Evolutionary conservation across 1,284 basidiomycete species (phyloP), one percentile per base, ranked within the genome.

Genomic region (Microbotryomycetes sp.): DNA sequence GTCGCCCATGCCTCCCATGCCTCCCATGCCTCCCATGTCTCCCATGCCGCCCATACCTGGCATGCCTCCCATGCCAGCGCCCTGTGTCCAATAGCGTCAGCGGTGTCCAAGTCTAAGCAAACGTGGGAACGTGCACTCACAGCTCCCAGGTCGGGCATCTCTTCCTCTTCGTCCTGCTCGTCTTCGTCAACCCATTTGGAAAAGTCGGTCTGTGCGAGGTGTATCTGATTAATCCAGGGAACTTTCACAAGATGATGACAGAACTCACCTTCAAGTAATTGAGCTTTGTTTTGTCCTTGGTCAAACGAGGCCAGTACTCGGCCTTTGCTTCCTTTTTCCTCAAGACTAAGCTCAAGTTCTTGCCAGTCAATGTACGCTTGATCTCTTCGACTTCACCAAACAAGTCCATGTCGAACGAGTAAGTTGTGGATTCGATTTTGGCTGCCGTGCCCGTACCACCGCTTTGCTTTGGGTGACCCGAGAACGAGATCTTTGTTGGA

Each of bases 291-390:
- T 91, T 92, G 67, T 88, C 88, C 78, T 92, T 92, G 49, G 88
- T 89, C 57, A 96, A 79, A 64, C 91, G 83, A 23, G 89, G 86
- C 92, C 92, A 96, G 78, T 83, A 96, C 72, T 91, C 92, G 23
- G 78, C 75, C 73, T 85, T 78, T 45, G 76, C 73, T 66, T 86
- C 84, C 77, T 91, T 90, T 78, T 96, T 96, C 76, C 84, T 85
- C 64, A 96, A 80, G 56, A 86, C 77, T 54, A 86, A 79, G 67
- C 82, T 84, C 45, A 88, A 78, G 62, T 72, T 79, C 74, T 83
- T 81, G 60, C 65, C 64, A 19, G 26, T 55, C 54, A 69, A 50
- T 26, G 58, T 59, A 49, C 69, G 46, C 63, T 62, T 57, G 58
- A 61, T 19, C 61, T 69, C 58, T 52, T 67, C 64, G 49, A 65